A percentile compares a stretch with the other conserved stretches of the same genome.
Evolutionary conservation across 2,329 filamentous ascomycete genomes (phyloP).

Genomic region (Periconia sp.): DNA sequence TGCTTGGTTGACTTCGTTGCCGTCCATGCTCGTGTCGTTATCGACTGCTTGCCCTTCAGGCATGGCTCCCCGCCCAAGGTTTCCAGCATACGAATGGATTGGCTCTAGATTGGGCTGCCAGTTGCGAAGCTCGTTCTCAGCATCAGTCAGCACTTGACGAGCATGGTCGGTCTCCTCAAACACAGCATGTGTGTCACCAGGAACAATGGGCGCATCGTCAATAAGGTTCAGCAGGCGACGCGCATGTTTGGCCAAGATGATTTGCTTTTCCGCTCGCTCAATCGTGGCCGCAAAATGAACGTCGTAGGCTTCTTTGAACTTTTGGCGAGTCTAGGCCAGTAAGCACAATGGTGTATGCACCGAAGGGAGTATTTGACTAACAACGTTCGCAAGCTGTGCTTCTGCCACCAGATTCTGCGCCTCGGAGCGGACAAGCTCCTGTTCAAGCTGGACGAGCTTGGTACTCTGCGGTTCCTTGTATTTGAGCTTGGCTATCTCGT

Average conservation of each 20-base stretch:
- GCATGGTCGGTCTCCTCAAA: slow-evolving; percentile 70
- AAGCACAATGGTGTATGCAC: slow-evolving; percentile 9
- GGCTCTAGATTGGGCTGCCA: slow-evolving; percentile 66
- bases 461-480: slow-evolving; percentile 86
- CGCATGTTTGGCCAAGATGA: slow-evolving; percentile 88
- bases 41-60: slow-evolving; percentile 25
- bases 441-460: slow-evolving; percentile 81
- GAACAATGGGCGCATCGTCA: slow-evolving; percentile 86
- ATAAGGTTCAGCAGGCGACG: slow-evolving; percentile 81
- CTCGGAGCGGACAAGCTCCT: slow-evolving; percentile 94
- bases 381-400: slow-evolving; percentile 92
- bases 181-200: slow-evolving; percentile 72
- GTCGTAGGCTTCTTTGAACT: slow-evolving; percentile 93
- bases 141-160: slow-evolving; percentile 86
- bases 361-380: slow-evolving; percentile 50
- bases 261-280: slow-evolving; percentile 95
- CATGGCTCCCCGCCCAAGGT: slow-evolving; percentile 53
- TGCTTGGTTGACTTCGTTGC: slow-evolving; percentile 10
- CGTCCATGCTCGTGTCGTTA: slow-evolving; percentile 10
- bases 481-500: slow-evolving; percentile 91
- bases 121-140: slow-evolving; percentile 80
- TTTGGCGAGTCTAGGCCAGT: slow-evolving; percentile 77
- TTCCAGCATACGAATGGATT: slow-evolving; percentile 52
- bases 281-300: slow-evolving; percentile 87
- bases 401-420: slow-evolving; percentile 95